A percentile compares a stretch with the other conserved stretches of the same genome.
Conservation (phyloP, 768 basidiomycete genomes). For the Pholiota molesta region DNA sequence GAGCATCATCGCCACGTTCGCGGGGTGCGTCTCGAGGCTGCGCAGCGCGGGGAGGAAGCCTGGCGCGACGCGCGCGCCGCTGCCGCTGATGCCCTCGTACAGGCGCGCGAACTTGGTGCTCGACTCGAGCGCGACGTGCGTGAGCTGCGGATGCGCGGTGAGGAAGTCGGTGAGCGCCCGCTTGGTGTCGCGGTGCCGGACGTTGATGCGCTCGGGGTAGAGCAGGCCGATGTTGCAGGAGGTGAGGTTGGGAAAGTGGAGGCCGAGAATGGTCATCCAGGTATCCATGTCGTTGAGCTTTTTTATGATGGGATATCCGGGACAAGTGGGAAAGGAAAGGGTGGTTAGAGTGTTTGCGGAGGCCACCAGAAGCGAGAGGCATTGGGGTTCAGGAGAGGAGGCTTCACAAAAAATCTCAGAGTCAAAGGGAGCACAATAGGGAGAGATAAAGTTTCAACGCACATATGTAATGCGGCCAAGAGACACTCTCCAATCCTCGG, state of each 20-base stretch:
- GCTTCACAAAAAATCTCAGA: background rate
- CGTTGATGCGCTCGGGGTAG: background rate
- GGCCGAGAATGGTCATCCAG: slow-evolving; percentile 2
- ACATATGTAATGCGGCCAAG: slow-evolving; percentile 5
- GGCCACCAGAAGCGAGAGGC: background rate
- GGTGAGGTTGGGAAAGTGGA: slow-evolving; percentile 8
- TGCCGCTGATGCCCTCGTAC: slow-evolving; percentile 10
- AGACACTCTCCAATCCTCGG: slow-evolving; percentile 2
- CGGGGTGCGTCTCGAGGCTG: slow-evolving; percentile 8
- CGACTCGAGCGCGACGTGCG: slow-evolving; percentile 1
- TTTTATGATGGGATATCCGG: slow-evolving; percentile 5
- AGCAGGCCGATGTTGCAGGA: slow-evolving; percentile 1
- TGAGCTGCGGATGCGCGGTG: background rate
- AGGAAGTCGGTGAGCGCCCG: slow-evolving; percentile 3
- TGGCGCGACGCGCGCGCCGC: background rate
- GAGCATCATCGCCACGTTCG: slow-evolving; percentile 5
- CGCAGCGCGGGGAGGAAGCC: slow-evolving; percentile 11
- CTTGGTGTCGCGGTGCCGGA: background rate
- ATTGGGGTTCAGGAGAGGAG: slow-evolving; percentile 8
- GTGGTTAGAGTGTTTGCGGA: slow-evolving; percentile 3
- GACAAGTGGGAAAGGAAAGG: slow-evolving; percentile 9
- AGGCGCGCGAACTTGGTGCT: background rate
- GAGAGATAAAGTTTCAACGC: background rate
- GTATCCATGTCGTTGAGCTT: background rate
- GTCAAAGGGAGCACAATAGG: background rate